Evolutionary conservation across 2,329 filamentous ascomycete species (phyloP), one percentile per base, ranked within the genome.

Genomic region (Fusarium devonianum): DNA sequence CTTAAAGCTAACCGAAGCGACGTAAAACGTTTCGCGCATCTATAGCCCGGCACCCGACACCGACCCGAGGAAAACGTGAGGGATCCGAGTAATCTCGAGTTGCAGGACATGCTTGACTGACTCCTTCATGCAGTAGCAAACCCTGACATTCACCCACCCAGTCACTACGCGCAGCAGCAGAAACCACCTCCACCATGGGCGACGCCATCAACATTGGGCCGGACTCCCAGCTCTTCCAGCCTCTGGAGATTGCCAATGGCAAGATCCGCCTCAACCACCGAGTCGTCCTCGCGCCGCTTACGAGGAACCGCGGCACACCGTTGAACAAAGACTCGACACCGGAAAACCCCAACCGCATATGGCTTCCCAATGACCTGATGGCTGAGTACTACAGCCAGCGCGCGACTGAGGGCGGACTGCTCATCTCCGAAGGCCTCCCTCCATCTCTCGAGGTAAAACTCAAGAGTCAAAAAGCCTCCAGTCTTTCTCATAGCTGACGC

Each of bases 201-300:
- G 56, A 58, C 11, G 39, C 29, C 9, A 8, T 52, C 4, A 42
- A 52, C 10, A 12, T 28, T 4, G 59, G 56, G 7, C 8, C 35
- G 8, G 40, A 33, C 11, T 62, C 59, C 4, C 50, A 62, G 49
- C 62, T 72, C 11, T 73, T 73, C 38, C 50, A 69, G 42, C 68
- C 71, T 3, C 52, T 73, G 10, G 60, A 52, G 9, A 69, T 75
- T 53, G 56, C 72, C 68, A 55, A 73, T 54, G 74, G 80, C 51
- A 74, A 74, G 32, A 71, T 78, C 32, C 66, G 66, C 8, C 74
- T 85, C 22, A 70, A 75, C 37, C 79, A 83, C 58, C 76, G 81
- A 41, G 67, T 84, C 17, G 70, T 80, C 33, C 64, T 78, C 56
- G 77, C 79, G 2, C 78, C 82, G 3, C 65, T 84, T 45, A 84